Percentiles rank a stretch among this genome's conserved stretches.
Evolutionary conservation across 225 moss, liverwort and hornwort genomes (phyloP).

Genomic region (Pseudisothecium myosuroides): DNA sequence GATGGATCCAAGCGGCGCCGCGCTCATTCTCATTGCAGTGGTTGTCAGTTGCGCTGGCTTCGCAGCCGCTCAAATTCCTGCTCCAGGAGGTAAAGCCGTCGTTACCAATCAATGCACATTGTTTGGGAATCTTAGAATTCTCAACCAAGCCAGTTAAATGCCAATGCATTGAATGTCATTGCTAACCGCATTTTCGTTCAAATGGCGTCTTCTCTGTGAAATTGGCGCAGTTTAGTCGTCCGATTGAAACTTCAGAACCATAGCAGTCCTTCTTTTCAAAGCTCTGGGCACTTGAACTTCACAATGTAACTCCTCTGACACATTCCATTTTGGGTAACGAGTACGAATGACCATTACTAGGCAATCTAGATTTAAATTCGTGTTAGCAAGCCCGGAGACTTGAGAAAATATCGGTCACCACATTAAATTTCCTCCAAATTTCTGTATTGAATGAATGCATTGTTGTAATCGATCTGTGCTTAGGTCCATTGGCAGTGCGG

Average conservation of each 20-base stretch:
- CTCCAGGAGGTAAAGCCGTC: constrained; percentile 9
- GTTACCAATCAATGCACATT: neutral
- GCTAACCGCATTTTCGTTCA: neutral
- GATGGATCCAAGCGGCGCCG: constrained; percentile 7
- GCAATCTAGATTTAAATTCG: neutral
- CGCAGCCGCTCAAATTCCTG: neutral
- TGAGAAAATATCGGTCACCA: neutral
- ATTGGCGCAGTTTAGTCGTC: neutral
- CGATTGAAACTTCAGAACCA: neutral
- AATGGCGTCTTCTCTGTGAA: neutral
- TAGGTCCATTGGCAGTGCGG: constrained; percentile 46
- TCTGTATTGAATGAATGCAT: neutral
- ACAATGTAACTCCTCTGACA: neutral
- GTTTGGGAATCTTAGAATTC: neutral
- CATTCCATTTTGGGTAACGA: neutral
- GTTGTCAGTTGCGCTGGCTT: neutral
- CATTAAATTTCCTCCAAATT: neutral
- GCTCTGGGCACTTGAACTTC: neutral
- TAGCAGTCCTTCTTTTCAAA: neutral
- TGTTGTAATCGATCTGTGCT: neutral
- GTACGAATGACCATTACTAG: neutral
- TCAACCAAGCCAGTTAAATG: neutral
- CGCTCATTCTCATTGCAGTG: neutral
- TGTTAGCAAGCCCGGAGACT: neutral
- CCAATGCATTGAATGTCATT: neutral